Evolutionary conservation across 225 moss, liverwort and hornwort species (phyloP), one percentile per base, ranked within the genome.

Genomic region (Anthoceros angustus): DNA sequence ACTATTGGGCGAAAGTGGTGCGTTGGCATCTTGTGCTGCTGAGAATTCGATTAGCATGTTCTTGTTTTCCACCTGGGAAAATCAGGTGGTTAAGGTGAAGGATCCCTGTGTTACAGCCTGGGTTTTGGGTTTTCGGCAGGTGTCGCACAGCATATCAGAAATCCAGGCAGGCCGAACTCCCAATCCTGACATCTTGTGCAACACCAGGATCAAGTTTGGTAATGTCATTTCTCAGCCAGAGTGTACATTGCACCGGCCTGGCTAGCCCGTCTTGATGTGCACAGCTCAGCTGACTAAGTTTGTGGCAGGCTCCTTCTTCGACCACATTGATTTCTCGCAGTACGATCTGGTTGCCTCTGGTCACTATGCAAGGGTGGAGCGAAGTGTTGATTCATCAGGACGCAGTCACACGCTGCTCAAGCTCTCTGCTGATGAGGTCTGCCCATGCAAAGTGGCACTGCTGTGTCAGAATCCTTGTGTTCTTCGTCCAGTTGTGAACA

Each of bases 101-200:
- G 46, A 20, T 66, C 69, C 69, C 72, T 49, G 63, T 70, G 10
- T 69, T 65, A 12, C 42, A 40, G 10, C 39, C 39, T 20, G 11
- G 23, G 32, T 40, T 10, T 66, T 43, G 25, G 12, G 25, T n/a
- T 64, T 26, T 46, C 8, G 21, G 26, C 83, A 86, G 85, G 85
- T 83, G 43, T 78, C 82, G 40, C 76, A 89, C 24, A 74, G 85
- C 72, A 84, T 98, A 70, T 78, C 74, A 60, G 98, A 89, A 72
- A 87, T 89, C 42, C 85, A 81, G 66, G 86, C 85, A 41, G 98
- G 98, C 21, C 86, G 89, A 71, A 98, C 98, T 45, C 91, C 98
- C 40, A 98, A 98, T 73, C 98, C 98, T 62, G 98, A 98, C 75
- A 89, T 98, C 72, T 80, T 92, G 61, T 98, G 98, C 77, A 98